These are phyloP conservation scores for Teratosphaeria pseudoeucalypti DNA, from an alignment of 2,329 filamentous ascomycete species.

Conservation along the genomic window DNA sequence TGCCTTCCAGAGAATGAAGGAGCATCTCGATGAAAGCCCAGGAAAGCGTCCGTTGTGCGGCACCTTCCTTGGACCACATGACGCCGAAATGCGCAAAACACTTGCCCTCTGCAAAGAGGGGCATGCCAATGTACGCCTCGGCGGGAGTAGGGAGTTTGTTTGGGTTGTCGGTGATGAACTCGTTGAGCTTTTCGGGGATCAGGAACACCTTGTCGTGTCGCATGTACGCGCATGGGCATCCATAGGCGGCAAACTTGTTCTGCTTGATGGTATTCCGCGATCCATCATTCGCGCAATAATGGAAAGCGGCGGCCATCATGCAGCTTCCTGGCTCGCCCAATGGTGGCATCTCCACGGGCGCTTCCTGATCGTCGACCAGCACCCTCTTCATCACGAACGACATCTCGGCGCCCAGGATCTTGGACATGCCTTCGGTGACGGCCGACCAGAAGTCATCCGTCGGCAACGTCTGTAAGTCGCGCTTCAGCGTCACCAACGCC, in stretches of 20 bases:
- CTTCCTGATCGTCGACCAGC: conserved; percentile 47
- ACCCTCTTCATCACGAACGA: conserved; percentile 58
- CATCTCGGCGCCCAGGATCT: conserved; percentile 55
- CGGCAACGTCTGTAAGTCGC: conserved; percentile 41
- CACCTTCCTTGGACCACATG: conserved; percentile 58
- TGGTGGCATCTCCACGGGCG: conserved; percentile 50
- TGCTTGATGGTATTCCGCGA: conserved; percentile 46
- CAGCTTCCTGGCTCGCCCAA: conserved; percentile 52
- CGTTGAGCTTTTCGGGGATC: conserved; percentile 51
- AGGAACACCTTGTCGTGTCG: conserved; percentile 61
- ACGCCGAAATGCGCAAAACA: conserved; percentile 62
- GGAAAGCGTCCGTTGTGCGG: conserved; percentile 44
- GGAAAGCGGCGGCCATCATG: conserved; percentile 55
- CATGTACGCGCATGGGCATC: conserved; percentile 58
- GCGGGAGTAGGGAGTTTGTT: conserved; percentile 50
- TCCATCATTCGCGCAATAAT: conserved; percentile 50
- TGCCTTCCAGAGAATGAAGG: conserved; percentile 57
- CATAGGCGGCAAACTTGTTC: conserved; percentile 55
- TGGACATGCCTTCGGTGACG: conserved; percentile 54
- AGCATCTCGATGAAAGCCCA: conserved; percentile 61
- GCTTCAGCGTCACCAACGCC: conserved; percentile 49
- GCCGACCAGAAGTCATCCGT: conserved; percentile 54
- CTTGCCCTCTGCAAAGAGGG: conserved; percentile 54
- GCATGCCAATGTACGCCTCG: conserved; percentile 58
- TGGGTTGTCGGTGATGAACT: conserved; percentile 51